phyloP scores from a whole-genome alignment of 805 yeast genomes.

The Sungouiella thailandica region DNA sequence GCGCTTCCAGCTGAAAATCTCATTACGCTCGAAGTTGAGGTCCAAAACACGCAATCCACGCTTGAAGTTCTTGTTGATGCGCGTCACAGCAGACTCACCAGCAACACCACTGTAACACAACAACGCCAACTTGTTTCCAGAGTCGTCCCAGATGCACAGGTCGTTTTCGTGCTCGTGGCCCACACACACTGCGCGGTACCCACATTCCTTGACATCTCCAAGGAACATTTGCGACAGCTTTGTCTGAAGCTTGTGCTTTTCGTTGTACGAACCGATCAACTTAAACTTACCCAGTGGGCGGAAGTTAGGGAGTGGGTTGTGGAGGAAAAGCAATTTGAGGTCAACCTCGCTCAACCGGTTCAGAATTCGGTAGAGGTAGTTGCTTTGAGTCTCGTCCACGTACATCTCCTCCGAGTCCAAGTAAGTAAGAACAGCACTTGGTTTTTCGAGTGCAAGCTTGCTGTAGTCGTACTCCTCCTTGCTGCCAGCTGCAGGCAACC shows the following conservation, averaged over 20 bases:
- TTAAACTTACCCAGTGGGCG: constrained; percentile 35
- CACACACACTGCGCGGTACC: constrained; percentile 34
- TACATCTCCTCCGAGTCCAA: constrained; percentile 29
- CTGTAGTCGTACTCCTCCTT: constrained; percentile 5
- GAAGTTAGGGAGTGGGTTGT: constrained; percentile 39
- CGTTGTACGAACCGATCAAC: constrained; percentile 35
- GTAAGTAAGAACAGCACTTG: constrained; percentile 24
- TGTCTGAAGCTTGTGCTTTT: constrained; percentile 30
- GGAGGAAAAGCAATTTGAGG: constrained; percentile 31
- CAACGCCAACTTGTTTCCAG: constrained; percentile 22
- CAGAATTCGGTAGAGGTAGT: constrained; percentile 26
- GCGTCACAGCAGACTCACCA: constrained; percentile 33
- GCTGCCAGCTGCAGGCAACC: constrained; percentile 3
- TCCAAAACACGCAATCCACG: constrained; percentile 34
- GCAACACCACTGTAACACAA: constrained; percentile 36
- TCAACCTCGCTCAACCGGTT: constrained; percentile 7
- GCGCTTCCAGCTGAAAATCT: constrained; percentile 36
- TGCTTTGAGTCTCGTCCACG: constrained; percentile 30
- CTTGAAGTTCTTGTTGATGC: constrained; percentile 19
- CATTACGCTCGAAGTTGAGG: constrained; percentile 20
- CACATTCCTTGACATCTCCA: constrained; percentile 30
- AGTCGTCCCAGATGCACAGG: constrained; percentile 30
- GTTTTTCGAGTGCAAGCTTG: constrained; percentile 8
- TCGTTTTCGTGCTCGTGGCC: constrained; percentile 44
- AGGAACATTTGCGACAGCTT: constrained; percentile 24